Evolutionary conservation across 345 rosid genomes (phyloP), one percentile per base, ranked within the genome.

Genomic region (Geranium rotundifolium): DNA sequence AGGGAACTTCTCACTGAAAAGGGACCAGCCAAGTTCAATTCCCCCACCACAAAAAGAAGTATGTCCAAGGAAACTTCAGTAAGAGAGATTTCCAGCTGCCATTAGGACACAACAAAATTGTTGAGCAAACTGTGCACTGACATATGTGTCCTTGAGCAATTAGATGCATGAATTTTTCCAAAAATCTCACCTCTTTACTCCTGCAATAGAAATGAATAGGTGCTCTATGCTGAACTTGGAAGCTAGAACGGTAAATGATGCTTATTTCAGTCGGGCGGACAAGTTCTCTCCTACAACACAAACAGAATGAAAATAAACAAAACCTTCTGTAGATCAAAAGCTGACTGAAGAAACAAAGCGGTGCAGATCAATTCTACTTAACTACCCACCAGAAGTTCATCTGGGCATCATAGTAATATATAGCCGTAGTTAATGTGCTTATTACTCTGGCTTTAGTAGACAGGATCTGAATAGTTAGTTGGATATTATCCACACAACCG

Each of bases 21-120:
- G 19, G 98, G 98, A 72, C 98, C 98, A 65, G 96, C 95, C 76
- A 89, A 68, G 67, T 88, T 76, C 75, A 91, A 71, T 73, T 85
- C 75, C 65, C 96, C 98, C 62, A 85, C 59, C 57, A 79, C 74
- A 73, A 87, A 87, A 65, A 91, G 88, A 73, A 87, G 84, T 66
- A 87, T 77, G 76, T 91, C 98, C 78, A 89, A 65, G 0, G 98
- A 81, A 64, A 82, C 79, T 85, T 91, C 98, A 5, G 84, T 84
- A 58, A 91, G 65, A 58, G 81, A 84, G 65, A 85, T 65, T 59
- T 84, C 80, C 82, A 85, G 73, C 98, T 91, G 95, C 72, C 59
- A 71, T 74, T 18, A 74, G 18, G 57, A 66, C 57, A 63, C 56
- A 72, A 29, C 29, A 69, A 57, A 72, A 66, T 62, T 50, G 65